Base-by-base conservation (phyloP, 2,329 filamentous ascomycete genomes). In the Chrysoporthe puriensis region DNA sequence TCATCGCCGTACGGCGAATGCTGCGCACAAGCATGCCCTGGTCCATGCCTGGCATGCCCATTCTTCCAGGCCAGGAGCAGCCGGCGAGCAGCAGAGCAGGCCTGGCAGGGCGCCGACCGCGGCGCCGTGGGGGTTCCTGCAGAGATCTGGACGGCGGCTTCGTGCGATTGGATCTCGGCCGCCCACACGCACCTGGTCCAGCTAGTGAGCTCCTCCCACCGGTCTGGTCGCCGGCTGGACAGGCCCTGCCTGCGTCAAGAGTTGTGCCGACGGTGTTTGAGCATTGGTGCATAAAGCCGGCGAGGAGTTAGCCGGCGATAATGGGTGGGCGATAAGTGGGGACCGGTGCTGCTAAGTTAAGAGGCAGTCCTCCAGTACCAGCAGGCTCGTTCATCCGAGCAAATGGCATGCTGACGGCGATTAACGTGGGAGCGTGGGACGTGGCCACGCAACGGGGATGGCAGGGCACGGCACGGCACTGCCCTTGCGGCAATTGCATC, bases 261-360 rank as follows among this genome's bases (percentile, higher is more conserved):
- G 36, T 62, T 68, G 40, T 7, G 32, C 66, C 50, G 58, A 62
- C 43, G 57, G 66, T 21, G 58, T 68, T 62, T 50, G 4, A 4
- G 26, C 18, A 18, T 43, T 46, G 34, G 40, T 36, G 43, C 40
- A 44, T 21, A 16, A 21, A 26, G 36, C 58, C 46, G 44, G 21
- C 32, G 46, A 65, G 66, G 63, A 66, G 34, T 57, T 62, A 58
- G 66, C 36, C 66, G 66, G 63, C 21, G 42, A 65, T 68, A 62
- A 43, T 21, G 26, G 26, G 14, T 14, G 16, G 32, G 14, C 32
- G 18, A 62, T 52, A 14, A 14, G 36, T 40, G 36, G 26, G 26
- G 26, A 26, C 26, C 26, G 26, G 26, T 26, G 26, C 26, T 26
- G 26, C 26, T 26, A 26, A 26, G 26, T 26, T 26, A 26, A 26